Conservation (phyloP, 176 grass and related monocot genomes). For the Thalia dealbata region DNA sequence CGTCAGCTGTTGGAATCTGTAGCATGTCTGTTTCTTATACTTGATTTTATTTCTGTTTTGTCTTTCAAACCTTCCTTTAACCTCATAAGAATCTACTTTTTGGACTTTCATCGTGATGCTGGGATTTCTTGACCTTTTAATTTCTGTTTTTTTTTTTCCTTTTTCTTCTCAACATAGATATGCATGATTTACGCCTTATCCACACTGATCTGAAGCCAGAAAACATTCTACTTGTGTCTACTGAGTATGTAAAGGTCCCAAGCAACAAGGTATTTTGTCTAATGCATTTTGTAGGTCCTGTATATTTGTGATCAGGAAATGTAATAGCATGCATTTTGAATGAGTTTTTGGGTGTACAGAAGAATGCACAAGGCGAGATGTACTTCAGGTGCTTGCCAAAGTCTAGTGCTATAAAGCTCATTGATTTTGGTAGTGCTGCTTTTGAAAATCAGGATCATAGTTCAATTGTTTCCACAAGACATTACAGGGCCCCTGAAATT, state of each 20-base stretch:
- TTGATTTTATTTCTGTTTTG: slow-evolving; percentile 48
- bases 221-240: slow-evolving; percentile 91
- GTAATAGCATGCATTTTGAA: slow-evolving; percentile 44
- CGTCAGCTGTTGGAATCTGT: slow-evolving; percentile 99
- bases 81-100: slow-evolving; percentile 19
- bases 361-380: slow-evolving; percentile 60
- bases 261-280: slow-evolving; percentile 58
- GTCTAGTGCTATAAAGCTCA: slow-evolving; percentile 97
- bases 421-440: slow-evolving; percentile 98
- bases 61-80: slow-evolving; percentile 35
- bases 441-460: slow-evolving; percentile 72
- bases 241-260: slow-evolving; percentile 81
- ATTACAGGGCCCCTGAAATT: slow-evolving; percentile 99
- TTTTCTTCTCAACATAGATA: slow-evolving; percentile 61
- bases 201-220: slow-evolving; percentile 99
- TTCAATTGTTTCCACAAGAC: slow-evolving; percentile 97
- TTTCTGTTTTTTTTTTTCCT: slow-evolving; percentile 28
- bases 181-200: slow-evolving; percentile 87
- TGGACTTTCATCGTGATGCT: background rate
- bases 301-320: slow-evolving; percentile 31
- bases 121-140: slow-evolving; percentile 30
- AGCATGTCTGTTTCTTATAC: slow-evolving; percentile 81
- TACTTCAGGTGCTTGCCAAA: slow-evolving; percentile 90
- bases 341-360: slow-evolving; percentile 62
- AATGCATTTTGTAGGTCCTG: slow-evolving; percentile 23